A percentile compares a stretch with the other conserved stretches of the same genome.
These are phyloP conservation scores for Yarrowia alimentaria DNA, from an alignment of 805 yeast genomes.

Conservation along the genomic window DNA sequence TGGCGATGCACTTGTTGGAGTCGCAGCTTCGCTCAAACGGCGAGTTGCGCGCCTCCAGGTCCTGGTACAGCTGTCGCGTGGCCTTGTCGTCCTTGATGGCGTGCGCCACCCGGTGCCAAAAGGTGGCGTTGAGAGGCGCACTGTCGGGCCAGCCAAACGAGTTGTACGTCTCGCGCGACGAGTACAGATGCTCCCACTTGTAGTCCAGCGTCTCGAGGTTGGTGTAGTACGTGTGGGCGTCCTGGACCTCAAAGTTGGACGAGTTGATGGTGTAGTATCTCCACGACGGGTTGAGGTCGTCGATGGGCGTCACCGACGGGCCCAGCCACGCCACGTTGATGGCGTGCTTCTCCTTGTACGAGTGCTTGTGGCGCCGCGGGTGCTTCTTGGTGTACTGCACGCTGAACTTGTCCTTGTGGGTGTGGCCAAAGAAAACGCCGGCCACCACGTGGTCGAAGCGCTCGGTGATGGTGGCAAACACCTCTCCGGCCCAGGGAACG, in stretches of 20 bases:
- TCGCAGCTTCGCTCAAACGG: slow-evolving; percentile 55
- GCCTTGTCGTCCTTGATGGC: slow-evolving; percentile 46
- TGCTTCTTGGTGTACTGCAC: slow-evolving; percentile 44
- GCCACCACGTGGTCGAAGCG: slow-evolving; percentile 70
- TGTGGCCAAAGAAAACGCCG: slow-evolving; percentile 67
- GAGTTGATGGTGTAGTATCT: slow-evolving; percentile 67
- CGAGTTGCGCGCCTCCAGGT: slow-evolving; percentile 52
- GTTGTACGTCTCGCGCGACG: slow-evolving; percentile 59
- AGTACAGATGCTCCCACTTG: slow-evolving; percentile 57
- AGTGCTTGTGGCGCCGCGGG: neutral
- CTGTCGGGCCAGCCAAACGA: slow-evolving; percentile 54
- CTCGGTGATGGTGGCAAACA: slow-evolving; percentile 56
- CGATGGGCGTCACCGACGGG: slow-evolving; percentile 64
- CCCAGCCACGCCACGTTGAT: slow-evolving; percentile 62
- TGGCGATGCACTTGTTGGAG: slow-evolving; percentile 39
- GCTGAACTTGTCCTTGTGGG: slow-evolving; percentile 66
- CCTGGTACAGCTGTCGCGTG: slow-evolving; percentile 51
- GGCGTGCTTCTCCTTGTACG: slow-evolving; percentile 40
- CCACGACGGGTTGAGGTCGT: slow-evolving; percentile 66
- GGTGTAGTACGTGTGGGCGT: slow-evolving; percentile 41
- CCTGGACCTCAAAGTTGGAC: slow-evolving; percentile 58
- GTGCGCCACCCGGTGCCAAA: slow-evolving; percentile 59
- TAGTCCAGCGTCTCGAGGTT: slow-evolving; percentile 58
- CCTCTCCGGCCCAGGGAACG: slow-evolving; percentile 59
- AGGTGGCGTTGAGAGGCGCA: slow-evolving; percentile 52